These are phyloP conservation scores for Tricholoma flavovirens DNA, from an alignment of 768 basidiomycete genomes.

Conservation along the genomic window DNA sequence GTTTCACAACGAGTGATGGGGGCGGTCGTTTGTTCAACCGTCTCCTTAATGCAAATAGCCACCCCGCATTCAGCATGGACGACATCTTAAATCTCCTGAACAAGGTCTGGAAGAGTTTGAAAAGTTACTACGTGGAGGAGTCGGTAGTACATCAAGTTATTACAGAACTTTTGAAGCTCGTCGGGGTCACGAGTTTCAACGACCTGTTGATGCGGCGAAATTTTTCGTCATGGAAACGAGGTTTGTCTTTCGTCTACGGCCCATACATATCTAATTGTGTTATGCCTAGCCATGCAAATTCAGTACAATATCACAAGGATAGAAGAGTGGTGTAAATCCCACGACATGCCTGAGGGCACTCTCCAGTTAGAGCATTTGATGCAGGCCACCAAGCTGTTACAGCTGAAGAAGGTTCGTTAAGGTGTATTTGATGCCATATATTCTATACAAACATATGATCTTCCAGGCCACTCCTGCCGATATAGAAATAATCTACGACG, in stretches of 20 bases:
- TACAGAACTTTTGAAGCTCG: conserved; percentile 90
- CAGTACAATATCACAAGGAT: conserved; percentile 98
- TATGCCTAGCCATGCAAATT: conserved; percentile 94
- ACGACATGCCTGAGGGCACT: conserved; percentile 98
- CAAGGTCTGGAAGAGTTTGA: conserved; percentile 97
- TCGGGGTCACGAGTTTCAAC: conserved; percentile 97
- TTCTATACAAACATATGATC: background rate
- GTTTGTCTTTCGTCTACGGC: conserved; percentile 36
- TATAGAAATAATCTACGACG: conserved; percentile 98
- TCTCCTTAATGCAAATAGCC: conserved; percentile 76
- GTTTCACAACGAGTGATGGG: conserved; percentile 94
- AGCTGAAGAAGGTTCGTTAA: conserved; percentile 83
- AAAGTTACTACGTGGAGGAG: conserved; percentile 98
- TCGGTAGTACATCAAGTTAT: conserved; percentile 93
- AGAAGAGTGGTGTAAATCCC: conserved; percentile 99
- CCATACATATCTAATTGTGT: background rate
- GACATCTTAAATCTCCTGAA: conserved; percentile 95
- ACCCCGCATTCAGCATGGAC: conserved; percentile 96
- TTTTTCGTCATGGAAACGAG: conserved; percentile 99
- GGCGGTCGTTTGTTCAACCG: conserved; percentile 92
- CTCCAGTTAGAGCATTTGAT: conserved; percentile 97
- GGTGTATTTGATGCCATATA: background rate
- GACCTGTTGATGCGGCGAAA: conserved; percentile 97
- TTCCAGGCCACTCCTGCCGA: conserved; percentile 83
- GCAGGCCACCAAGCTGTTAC: conserved; percentile 98